Percentiles rank a stretch among this genome's conserved stretches.
Evolutionary conservation across 192 early-diverging fungal genomes (phyloP).

Genomic region (Gaertneriomyces sp.): DNA sequence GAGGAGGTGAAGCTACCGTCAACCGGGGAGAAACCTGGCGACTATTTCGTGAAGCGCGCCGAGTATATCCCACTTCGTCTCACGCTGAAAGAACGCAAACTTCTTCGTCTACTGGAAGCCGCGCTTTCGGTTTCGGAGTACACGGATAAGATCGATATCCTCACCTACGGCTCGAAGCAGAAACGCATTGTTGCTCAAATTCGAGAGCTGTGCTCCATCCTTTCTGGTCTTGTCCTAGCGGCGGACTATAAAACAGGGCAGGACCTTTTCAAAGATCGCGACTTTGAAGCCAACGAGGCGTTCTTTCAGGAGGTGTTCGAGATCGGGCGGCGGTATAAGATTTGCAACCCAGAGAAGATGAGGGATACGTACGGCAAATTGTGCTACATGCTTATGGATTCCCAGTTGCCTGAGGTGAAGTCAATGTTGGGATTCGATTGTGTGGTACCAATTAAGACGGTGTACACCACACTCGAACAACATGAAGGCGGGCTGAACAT

Average conservation of each 20-base stretch:
- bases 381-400: slow-evolving; percentile 79
- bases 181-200: slow-evolving; percentile 93
- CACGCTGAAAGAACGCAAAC: slow-evolving; percentile 86
- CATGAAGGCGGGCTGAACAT: slow-evolving; percentile 61
- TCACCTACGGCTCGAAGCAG: slow-evolving; percentile 73
- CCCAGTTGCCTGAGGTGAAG: slow-evolving; percentile 53
- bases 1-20: slow-evolving; percentile 34
- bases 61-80: slow-evolving; percentile 95
- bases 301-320: slow-evolving; percentile 56
- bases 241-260: slow-evolving; percentile 54
- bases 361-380: slow-evolving; percentile 92
- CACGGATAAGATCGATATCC: slow-evolving; percentile 78
- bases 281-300: slow-evolving; percentile 47
- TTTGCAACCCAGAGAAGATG: slow-evolving; percentile 91
- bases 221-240: slow-evolving; percentile 83
- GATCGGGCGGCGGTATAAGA: slow-evolving; percentile 52
- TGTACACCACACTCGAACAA: slow-evolving; percentile 66
- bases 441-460: slow-evolving; percentile 86
- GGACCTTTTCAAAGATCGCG: slow-evolving; percentile 45
- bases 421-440: slow-evolving; percentile 76
- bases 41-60: slow-evolving; percentile 81
- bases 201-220: slow-evolving; percentile 91
- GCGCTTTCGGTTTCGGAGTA: slow-evolving; percentile 89
- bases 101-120: slow-evolving; percentile 88
- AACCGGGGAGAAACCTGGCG: slow-evolving; percentile 48